A percentile compares a stretch with the other conserved stretches of the same genome.
Evolutionary conservation across 2,329 filamentous ascomycete genomes (phyloP).

Genomic region (Trichoderma sp.): DNA sequence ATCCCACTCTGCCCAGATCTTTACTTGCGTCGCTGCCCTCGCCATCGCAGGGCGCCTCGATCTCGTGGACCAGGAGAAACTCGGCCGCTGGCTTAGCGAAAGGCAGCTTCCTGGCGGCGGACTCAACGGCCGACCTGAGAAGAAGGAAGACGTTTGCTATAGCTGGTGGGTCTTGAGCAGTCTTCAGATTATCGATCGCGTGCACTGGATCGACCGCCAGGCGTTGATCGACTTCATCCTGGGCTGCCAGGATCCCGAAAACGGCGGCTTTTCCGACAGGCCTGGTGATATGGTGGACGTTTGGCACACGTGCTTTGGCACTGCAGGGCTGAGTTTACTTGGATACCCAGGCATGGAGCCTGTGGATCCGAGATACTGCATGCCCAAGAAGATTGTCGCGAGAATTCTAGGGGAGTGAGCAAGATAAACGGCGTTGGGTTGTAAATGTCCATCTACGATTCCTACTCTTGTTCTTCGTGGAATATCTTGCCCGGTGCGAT

Average conservation of each 20-base stretch:
- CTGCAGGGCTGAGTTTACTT: conserved; percentile 85
- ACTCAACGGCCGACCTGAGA: conserved; percentile 92
- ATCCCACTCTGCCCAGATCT: conserved; percentile 93
- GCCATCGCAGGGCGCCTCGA: conserved; percentile 82
- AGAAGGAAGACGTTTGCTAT: conserved; percentile 95
- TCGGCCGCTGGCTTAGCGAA: conserved; percentile 91
- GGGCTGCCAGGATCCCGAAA: conserved; percentile 80
- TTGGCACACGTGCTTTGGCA: conserved; percentile 89
- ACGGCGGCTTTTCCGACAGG: conserved; percentile 85
- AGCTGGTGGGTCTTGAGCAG: conserved; percentile 98
- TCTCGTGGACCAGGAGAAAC: conserved; percentile 77
- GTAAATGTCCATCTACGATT: neutral
- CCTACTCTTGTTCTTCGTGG: neutral
- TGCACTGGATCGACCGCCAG: conserved; percentile 90
- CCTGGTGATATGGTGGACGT: conserved; percentile 96
- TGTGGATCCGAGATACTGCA: conserved; percentile 87
- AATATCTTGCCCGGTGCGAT: neutral
- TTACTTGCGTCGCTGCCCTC: conserved; percentile 87
- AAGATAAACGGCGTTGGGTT: conserved; percentile 6
- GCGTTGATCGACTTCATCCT: conserved; percentile 83
- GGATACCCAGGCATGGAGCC: conserved; percentile 75
- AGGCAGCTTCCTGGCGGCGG: conserved; percentile 86
- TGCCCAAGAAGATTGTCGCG: conserved; percentile 70
- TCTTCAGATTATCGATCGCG: conserved; percentile 81
- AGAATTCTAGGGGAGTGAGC: conserved; percentile 54